Evolutionary conservation across 768 basidiomycete species (phyloP).

Genomic region (Antrodiella citrinella): DNA sequence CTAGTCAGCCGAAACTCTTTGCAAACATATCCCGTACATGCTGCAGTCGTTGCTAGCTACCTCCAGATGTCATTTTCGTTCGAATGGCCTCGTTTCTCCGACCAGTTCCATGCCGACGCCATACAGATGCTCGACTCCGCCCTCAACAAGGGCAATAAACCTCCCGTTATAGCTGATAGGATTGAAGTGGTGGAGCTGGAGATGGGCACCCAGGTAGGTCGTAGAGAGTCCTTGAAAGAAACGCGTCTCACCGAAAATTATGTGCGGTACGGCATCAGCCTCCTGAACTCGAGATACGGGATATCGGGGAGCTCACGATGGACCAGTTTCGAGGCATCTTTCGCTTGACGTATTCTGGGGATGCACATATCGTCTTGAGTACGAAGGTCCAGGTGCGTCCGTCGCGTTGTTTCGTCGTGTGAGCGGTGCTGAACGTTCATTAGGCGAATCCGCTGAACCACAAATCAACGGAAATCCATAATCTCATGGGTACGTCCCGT

Average conservation of each 20-base stretch:
- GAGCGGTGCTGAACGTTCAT: neutral
- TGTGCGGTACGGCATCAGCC: slow-evolving; percentile 43
- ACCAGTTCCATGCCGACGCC: slow-evolving; percentile 93
- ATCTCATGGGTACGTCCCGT: slow-evolving; percentile 65
- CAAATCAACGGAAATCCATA: slow-evolving; percentile 82
- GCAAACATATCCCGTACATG: neutral
- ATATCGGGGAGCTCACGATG: slow-evolving; percentile 92
- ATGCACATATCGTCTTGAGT: slow-evolving; percentile 78
- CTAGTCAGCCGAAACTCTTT: neutral
- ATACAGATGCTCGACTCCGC: slow-evolving; percentile 96
- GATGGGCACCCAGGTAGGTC: slow-evolving; percentile 89
- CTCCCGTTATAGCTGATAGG: slow-evolving; percentile 92
- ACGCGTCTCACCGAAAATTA: neutral
- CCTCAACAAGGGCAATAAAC: slow-evolving; percentile 95
- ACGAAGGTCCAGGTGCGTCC: slow-evolving; percentile 84
- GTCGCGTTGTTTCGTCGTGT: neutral
- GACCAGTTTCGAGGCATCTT: slow-evolving; percentile 98
- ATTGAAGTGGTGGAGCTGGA: slow-evolving; percentile 98
- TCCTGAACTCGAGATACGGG: slow-evolving; percentile 93
- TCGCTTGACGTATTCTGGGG: slow-evolving; percentile 87
- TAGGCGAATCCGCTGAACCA: slow-evolving; percentile 95
- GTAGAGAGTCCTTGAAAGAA: too few species aligned
- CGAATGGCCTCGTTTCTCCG: slow-evolving; percentile 94
- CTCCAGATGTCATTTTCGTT: slow-evolving; percentile 77
- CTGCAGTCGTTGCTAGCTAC: neutral